phyloP scores from a whole-genome alignment of 2,329 filamentous ascomycete genomes.

The Fusarium palustre region DNA sequence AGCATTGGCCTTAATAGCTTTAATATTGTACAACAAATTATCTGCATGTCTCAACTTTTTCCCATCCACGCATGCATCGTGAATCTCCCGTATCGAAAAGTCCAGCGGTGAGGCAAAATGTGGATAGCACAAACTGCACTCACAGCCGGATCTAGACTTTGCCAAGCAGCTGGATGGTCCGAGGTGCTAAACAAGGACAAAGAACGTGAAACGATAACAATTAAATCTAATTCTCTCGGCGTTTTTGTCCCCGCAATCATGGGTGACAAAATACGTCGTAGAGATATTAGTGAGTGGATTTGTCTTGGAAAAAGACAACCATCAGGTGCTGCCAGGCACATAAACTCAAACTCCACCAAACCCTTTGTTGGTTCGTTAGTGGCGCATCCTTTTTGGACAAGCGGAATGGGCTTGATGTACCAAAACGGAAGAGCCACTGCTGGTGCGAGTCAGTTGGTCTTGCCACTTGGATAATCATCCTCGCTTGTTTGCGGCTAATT shows the following conservation, averaged over 20 bases:
- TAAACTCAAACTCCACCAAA: slow-evolving; percentile 27
- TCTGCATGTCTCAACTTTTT: neutral
- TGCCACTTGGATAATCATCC: slow-evolving; percentile 9
- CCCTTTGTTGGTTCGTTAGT: slow-evolving; percentile 9
- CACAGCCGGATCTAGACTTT: slow-evolving; percentile 9
- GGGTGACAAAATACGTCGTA: neutral
- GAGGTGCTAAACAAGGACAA: slow-evolving; percentile 6
- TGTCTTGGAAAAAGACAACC: slow-evolving; percentile 6
- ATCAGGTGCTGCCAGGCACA: slow-evolving; percentile 20
- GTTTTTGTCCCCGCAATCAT: neutral
- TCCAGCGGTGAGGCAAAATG: slow-evolving; percentile 17
- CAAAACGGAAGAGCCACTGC: slow-evolving; percentile 7
- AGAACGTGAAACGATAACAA: slow-evolving; percentile 15
- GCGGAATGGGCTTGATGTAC: slow-evolving; percentile 10
- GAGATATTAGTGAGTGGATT: neutral
- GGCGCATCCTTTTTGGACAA: slow-evolving; percentile 2
- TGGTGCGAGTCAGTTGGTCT: slow-evolving; percentile 24
- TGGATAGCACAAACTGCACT: slow-evolving; percentile 7
- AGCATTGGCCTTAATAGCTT: slow-evolving; percentile 22
- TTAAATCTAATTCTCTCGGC: neutral
- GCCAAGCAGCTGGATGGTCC: slow-evolving; percentile 10
- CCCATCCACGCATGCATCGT: neutral
- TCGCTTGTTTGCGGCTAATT: neutral
- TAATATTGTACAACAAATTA: slow-evolving; percentile 34
- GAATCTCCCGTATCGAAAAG: neutral